Conservation (phyloP, 345 rosid genomes). For the Physaria fendleri region DNA sequence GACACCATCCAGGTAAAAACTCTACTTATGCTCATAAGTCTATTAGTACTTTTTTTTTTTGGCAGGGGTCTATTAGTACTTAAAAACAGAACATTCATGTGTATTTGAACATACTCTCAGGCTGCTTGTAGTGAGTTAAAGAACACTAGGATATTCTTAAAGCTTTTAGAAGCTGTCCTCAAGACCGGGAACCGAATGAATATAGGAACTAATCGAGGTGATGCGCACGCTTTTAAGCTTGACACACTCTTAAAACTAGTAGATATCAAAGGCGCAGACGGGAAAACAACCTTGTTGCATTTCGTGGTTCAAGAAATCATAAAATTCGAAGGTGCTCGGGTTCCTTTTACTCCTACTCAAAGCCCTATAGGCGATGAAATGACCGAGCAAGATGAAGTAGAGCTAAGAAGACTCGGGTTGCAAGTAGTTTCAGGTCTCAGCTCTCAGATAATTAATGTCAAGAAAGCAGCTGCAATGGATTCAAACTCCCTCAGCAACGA, state of each 20-base stretch:
- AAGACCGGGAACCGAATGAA: slow-evolving; percentile 95
- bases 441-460: slow-evolving; percentile 71
- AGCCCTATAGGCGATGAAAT: slow-evolving; percentile 26
- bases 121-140: slow-evolving; percentile 69
- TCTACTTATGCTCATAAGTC: background rate
- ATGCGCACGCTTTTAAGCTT: slow-evolving; percentile 93
- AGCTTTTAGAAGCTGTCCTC: slow-evolving; percentile 90
- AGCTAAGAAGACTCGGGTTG: slow-evolving; percentile 72
- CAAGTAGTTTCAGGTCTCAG: slow-evolving; percentile 77
- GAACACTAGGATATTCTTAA: slow-evolving; percentile 77
- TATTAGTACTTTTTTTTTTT: background rate
- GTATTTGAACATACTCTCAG: slow-evolving; percentile 31
- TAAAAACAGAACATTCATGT: slow-evolving; percentile 1
- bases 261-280: slow-evolving; percentile 80
- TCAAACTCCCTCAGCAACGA: slow-evolving; percentile 55
- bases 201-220: slow-evolving; percentile 82
- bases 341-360: slow-evolving; percentile 34
- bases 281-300: slow-evolving; percentile 85
- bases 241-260: slow-evolving; percentile 86
- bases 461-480: slow-evolving; percentile 91
- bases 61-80: too few relatives aligned
- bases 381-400: slow-evolving; percentile 51
- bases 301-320: slow-evolving; percentile 90
- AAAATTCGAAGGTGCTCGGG: slow-evolving; percentile 65
- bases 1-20: slow-evolving; percentile 64